Evolutionary conservation across 2,329 filamentous ascomycete genomes (phyloP), one percentile per base, ranked within the genome.

Genomic region (Talaromyces sp.): DNA sequence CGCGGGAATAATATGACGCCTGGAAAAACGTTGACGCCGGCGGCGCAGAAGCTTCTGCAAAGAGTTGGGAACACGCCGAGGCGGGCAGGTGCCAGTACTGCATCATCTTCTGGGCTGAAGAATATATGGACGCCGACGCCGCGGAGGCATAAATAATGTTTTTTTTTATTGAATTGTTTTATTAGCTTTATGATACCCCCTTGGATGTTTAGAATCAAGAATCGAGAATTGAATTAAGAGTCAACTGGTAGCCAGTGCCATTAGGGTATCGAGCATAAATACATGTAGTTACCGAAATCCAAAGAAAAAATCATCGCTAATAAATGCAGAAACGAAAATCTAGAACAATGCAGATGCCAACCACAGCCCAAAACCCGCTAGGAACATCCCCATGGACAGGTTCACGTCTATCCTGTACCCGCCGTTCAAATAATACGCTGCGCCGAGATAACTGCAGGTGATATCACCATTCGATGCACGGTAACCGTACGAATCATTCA

Each of bases 391-490:
- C 16, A 59, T 30, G 1, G 52, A 44, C 9, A 44, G 6, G n/a
- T 53, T 30, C 31, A 34, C 44, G n/a, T 44, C 44, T 18, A 56
- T 27, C 30, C 51, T 59, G 7, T 36, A 54, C 30, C 59, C 59
- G 30, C 36, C 42, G 59, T 72, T 81, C 52, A 81, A 73, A 64
- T 79, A 81, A 68, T 85, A 84, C 3, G 83, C 82, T 27, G 84
- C 83, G 3, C 86, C 87, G 2, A 85, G 82, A 66, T 84, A 88
- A 70, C 87, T 89, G 72, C 87, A 89, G 1, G 79, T 81, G 57
- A 81, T 76, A 65, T 75, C 69, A 2, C 74, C 75, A 56, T 72
- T 68, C 9, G 67, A 62, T 64, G 70, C 71, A 18, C 76, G 71
- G 59, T 66, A 70, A 5, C 83, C 83, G 70, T 87, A 87, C 34